phyloP scores from a whole-genome alignment of 2,329 filamentous ascomycete species.

The Calonectria naviculata region DNA sequence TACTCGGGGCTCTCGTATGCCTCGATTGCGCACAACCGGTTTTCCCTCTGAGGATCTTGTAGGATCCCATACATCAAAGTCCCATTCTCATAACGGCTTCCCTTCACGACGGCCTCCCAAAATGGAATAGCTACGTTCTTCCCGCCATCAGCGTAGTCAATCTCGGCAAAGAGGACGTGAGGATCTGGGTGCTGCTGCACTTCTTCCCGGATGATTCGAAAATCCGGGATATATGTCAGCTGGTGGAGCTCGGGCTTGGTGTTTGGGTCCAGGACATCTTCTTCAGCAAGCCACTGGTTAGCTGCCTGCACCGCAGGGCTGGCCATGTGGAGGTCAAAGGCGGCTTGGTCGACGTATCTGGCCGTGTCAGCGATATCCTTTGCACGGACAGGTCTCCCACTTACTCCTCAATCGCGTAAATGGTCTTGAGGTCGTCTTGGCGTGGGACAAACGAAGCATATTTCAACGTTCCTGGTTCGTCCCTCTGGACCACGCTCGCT shows the following conservation, averaged over 20 bases:
- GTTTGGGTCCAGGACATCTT: conserved; percentile 21
- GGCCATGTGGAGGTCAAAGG: conserved; percentile 40
- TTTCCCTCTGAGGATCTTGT: conserved; percentile 30
- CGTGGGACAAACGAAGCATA: conserved; percentile 41
- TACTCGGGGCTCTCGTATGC: conserved; percentile 41
- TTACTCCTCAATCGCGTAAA: conserved; percentile 42
- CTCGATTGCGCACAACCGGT: conserved; percentile 39
- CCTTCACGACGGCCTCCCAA: conserved; percentile 41
- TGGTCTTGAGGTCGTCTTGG: conserved; percentile 37
- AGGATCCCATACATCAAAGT: conserved; percentile 40
- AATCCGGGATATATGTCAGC: conserved; percentile 34
- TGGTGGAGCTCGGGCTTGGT: conserved; percentile 23
- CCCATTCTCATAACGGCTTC: conserved; percentile 31
- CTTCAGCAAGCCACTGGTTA: conserved; percentile 34
- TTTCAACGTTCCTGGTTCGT: conserved; percentile 25
- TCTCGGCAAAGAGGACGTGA: conserved; percentile 38
- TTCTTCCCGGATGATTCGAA: conserved; percentile 29
- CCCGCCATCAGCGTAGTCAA: conserved; percentile 39
- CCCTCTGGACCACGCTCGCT: neutral
- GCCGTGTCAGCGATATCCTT: neutral
- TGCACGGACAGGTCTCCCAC: neutral
- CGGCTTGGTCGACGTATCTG: conserved; percentile 40
- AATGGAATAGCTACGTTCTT: conserved; percentile 37
- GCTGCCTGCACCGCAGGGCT: conserved; percentile 29
- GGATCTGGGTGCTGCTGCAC: conserved; percentile 31